Base-by-base conservation (phyloP, 805 yeast species). In the Lachancea dasiensis region DNA sequence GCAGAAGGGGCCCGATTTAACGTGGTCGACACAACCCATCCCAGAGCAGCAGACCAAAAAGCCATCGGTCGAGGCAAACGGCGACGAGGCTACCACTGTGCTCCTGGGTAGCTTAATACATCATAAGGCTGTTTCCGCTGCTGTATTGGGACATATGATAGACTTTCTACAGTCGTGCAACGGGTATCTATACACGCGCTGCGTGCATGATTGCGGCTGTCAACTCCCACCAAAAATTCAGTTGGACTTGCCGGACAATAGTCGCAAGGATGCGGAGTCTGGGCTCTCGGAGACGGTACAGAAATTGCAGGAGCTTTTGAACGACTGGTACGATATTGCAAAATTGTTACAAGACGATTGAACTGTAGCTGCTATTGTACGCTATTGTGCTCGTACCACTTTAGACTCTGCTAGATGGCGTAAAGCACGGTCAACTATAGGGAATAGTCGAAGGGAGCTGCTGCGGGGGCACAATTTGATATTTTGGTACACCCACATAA, bases 281-380 rank as follows among this genome's bases (percentile, higher is more conserved):
- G 25, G 21, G 6, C 40, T 26, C 7, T 21, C 9, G 9, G 27
- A 15, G 2, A n/a, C 30, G n/a, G 9, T 28, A 6, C 17, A 10
- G 16, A 43, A 41, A 8, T 27, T 48, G 15, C 37, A 36, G 24
- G 50, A 48, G 25, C 45, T 45, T 17, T 39, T 48, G 27, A 40
- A 37, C 35, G 50, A 48, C 34, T 48, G 49, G 49, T 40, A 43
- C 25, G 49, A 47, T 20, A 49, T 47, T 24, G 47, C 42, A 8
- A 36, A 38, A n/a, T 22, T 45, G 14, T 27, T 43, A 20, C 17
- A n/a, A n/a, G n/a, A n/a, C 6, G 27, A 21, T 7, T n/a, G n/a
- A 31, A 9, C 21, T 33, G 6, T 33, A 28, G 23, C 36, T 30
- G 16, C 25, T 33, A 24, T 33, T 28, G 30, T 20, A 24, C 36